Conservation (phyloP, 257 asterid genomes). For the Lycium ferocissimum region DNA sequence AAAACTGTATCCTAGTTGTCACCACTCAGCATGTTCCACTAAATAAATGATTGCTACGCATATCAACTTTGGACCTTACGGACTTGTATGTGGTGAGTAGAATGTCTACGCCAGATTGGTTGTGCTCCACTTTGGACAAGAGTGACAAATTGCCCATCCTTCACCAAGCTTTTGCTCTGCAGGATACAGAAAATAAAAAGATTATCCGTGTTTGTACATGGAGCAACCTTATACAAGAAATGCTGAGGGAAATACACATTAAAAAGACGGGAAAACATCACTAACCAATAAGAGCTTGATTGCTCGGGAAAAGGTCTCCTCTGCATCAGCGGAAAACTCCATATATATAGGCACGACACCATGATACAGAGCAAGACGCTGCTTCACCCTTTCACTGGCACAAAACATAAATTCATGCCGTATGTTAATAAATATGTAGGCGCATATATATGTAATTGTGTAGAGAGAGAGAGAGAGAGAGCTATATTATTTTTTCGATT, state of each 20-base stretch:
- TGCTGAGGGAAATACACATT: not conserved
- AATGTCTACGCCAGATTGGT: constrained; percentile 97
- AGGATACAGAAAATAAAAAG: constrained; percentile 17
- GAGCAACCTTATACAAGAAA: not conserved
- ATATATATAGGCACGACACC: constrained; percentile 90
- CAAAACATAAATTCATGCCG: not conserved
- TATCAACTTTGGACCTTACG: constrained; percentile 78
- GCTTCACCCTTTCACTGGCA: constrained; percentile 88
- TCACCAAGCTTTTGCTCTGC: constrained; percentile 71
- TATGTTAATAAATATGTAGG: not conserved
- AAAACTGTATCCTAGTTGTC: constrained; percentile 16
- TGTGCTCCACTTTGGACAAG: constrained; percentile 99
- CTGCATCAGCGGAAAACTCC: constrained; percentile 87
- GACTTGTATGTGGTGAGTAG: constrained; percentile 95
- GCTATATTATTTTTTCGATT: not conserved
- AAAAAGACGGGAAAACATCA: constrained; percentile 28
- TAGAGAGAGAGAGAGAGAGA: not conserved
- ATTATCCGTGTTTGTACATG: not conserved
- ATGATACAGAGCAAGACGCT: constrained; percentile 82
- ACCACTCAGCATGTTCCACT: not conserved
- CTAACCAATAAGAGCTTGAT: constrained; percentile 79
- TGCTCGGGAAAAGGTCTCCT: constrained; percentile 91
- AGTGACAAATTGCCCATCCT: constrained; percentile 82
- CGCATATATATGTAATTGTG: not conserved
- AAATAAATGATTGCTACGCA: constrained; percentile 21